phyloP scores from a whole-genome alignment of 306 rosid genomes.

The Ormosia semicastrata region DNA sequence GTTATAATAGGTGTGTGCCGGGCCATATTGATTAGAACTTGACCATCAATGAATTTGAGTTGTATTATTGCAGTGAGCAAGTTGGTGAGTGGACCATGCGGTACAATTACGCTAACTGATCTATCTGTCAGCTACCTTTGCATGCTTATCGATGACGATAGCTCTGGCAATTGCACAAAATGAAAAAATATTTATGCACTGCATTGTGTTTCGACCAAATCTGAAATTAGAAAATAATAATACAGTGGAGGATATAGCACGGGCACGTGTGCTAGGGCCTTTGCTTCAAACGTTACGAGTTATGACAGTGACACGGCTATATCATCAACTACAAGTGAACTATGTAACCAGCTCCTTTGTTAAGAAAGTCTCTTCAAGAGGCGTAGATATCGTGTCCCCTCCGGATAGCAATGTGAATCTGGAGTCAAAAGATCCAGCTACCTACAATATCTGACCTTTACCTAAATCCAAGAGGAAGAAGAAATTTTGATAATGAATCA shows the following conservation, averaged over 20 bases:
- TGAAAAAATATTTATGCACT: not conserved
- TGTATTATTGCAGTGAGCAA: conserved; percentile 27
- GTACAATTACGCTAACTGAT: conserved; percentile 11
- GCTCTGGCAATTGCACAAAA: not conserved
- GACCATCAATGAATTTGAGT: conserved; percentile 11
- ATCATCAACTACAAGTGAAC: not conserved
- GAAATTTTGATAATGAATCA: conserved; percentile 15
- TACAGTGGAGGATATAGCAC: not conserved
- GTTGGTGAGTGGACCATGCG: conserved; percentile 35
- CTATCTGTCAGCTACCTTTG: conserved; percentile 29
- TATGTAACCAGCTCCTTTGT: not conserved
- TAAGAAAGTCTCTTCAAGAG: not conserved
- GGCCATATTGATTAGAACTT: conserved; percentile 17
- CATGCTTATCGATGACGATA: conserved; percentile 27
- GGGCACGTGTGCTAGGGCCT: conserved; percentile 28
- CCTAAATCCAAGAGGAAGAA: conserved; percentile 38
- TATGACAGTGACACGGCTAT: conserved; percentile 21
- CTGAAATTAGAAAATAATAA: not conserved
- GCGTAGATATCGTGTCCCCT: conserved; percentile 17
- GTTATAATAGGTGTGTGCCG: conserved; percentile 9
- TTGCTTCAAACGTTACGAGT: not conserved
- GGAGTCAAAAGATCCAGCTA: conserved; percentile 7
- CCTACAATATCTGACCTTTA: conserved; percentile 9
- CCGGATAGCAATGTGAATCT: not conserved
- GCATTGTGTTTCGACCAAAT: not conserved